These are phyloP conservation scores for Blastobotrys illinoisensis DNA, from an alignment of 1,139 yeast species.

Conservation along the genomic window DNA sequence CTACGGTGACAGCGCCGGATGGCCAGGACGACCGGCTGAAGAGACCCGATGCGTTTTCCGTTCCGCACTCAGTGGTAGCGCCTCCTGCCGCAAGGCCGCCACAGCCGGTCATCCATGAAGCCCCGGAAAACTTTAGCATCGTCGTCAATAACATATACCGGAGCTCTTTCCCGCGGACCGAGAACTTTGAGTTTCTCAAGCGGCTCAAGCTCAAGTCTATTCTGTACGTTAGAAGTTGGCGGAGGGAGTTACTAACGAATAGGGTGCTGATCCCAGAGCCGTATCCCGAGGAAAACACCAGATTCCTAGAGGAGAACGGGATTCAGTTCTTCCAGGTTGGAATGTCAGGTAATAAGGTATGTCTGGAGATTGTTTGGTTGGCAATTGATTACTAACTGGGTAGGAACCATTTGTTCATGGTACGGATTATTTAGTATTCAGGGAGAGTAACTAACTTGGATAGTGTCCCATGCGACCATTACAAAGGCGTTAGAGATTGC, in stretches of 20 bases:
- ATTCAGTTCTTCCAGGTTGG: slow-evolving; percentile 82
- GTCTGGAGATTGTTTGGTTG: slow-evolving; percentile 51
- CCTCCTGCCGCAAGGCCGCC: neutral
- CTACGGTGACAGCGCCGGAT: neutral
- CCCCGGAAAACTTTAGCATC: slow-evolving; percentile 85
- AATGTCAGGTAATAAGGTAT: slow-evolving; percentile 77
- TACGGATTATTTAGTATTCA: slow-evolving; percentile 1
- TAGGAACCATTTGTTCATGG: slow-evolving; percentile 23
- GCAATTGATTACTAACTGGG: neutral
- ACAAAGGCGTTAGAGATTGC: slow-evolving; percentile 79
- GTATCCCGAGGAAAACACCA: slow-evolving; percentile 70
- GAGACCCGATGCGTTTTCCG: neutral
- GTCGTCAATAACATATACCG: slow-evolving; percentile 78
- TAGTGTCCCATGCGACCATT: slow-evolving; percentile 65
- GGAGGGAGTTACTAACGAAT: slow-evolving; percentile 1
- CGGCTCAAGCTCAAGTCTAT: slow-evolving; percentile 64
- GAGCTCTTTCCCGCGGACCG: slow-evolving; percentile 82
- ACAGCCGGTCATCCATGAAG: slow-evolving; percentile 1
- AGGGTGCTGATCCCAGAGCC: slow-evolving; percentile 81
- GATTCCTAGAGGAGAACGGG: slow-evolving; percentile 53
- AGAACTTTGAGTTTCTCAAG: slow-evolving; percentile 66
- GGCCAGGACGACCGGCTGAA: neutral
- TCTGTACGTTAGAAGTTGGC: slow-evolving; percentile 29
- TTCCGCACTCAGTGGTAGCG: neutral
- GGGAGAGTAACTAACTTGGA: neutral